A percentile compares a stretch with the other conserved stretches of the same genome.
Evolutionary conservation across 441 rosid species (phyloP).

Genomic region (Populus hybrid): DNA sequence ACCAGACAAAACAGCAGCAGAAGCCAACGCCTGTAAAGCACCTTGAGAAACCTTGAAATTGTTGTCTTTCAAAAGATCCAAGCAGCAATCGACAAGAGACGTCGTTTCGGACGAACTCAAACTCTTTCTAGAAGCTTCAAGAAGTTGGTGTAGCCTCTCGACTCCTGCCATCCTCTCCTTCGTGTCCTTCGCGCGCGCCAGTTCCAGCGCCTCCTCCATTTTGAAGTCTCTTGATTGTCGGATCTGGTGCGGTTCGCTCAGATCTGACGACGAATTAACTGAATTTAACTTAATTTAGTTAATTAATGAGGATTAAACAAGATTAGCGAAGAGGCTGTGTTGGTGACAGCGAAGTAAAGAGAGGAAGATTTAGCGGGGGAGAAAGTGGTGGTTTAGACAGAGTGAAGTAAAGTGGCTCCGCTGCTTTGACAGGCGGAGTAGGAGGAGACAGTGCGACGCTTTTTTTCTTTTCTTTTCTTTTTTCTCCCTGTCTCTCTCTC

Average conservation of each 20-base stretch:
- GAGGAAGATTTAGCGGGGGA: constrained; percentile 25
- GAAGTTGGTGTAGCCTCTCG: constrained; percentile 83
- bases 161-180: constrained; percentile 99
- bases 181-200: constrained; percentile 95
- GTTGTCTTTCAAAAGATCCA: constrained; percentile 95
- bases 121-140: constrained; percentile 85
- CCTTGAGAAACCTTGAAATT: constrained; percentile 95
- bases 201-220: constrained; percentile 96
- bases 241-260: constrained; percentile 26
- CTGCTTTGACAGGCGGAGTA: background rate
- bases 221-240: background rate
- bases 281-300: background rate
- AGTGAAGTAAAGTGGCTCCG: background rate
- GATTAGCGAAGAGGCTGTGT: background rate
- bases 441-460: constrained; percentile 27
- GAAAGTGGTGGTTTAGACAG: constrained; percentile 11
- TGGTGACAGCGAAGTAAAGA: constrained; percentile 4
- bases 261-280: constrained; percentile 20
- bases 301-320: background rate
- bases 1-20: constrained; percentile 99
- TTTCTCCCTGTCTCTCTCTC: background rate
- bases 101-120: constrained; percentile 71
- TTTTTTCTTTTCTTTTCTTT: background rate
- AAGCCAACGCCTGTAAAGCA: constrained; percentile 91
- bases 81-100: constrained; percentile 85